Percentiles rank a stretch among this genome's conserved stretches.
Conservation (phyloP, 192 early-diverging fungal genomes). For the Phycomyces blakesleeanus region DNA sequence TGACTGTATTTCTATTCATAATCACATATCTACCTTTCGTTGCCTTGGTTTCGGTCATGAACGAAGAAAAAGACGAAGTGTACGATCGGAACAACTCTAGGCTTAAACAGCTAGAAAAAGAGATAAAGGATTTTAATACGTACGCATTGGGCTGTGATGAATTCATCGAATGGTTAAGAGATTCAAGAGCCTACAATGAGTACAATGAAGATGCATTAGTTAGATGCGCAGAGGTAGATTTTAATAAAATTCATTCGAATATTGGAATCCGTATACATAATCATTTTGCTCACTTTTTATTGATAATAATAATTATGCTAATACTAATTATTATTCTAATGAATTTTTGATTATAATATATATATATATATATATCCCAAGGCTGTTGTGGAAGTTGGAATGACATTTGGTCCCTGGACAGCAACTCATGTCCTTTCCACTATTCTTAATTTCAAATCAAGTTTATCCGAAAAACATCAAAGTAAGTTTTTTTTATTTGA, state of each 20-base stretch:
- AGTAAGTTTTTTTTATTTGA: neutral
- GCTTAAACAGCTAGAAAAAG: constrained; percentile 9
- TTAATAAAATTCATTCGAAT: too few relatives aligned
- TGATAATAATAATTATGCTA: too few relatives aligned
- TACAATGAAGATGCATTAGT: constrained; percentile 1
- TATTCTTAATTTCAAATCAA: neutral
- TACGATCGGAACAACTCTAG: neutral
- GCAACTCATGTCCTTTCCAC: neutral
- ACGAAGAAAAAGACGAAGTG: too few relatives aligned
- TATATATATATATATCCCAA: neutral
- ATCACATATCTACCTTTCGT: too few relatives aligned
- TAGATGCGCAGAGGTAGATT: neutral
- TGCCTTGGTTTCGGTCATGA: too few relatives aligned
- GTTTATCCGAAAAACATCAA: neutral
- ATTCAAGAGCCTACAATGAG: neutral
- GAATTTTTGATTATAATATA: too few relatives aligned
- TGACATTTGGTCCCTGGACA: constrained; percentile 1
- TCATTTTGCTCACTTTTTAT: too few relatives aligned
- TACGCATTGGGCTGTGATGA: constrained; percentile 19
- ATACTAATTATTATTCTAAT: too few relatives aligned
- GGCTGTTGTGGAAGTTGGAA: neutral
- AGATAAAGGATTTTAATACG: constrained; percentile 3
- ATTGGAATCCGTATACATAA: constrained; percentile 3
- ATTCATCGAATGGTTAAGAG: constrained; percentile 1
- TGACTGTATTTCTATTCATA: too few relatives aligned